These are phyloP conservation scores for Zancudomyces culisetae DNA, from an alignment of 371 early-diverging fungal genomes.

Conservation along the genomic window DNA sequence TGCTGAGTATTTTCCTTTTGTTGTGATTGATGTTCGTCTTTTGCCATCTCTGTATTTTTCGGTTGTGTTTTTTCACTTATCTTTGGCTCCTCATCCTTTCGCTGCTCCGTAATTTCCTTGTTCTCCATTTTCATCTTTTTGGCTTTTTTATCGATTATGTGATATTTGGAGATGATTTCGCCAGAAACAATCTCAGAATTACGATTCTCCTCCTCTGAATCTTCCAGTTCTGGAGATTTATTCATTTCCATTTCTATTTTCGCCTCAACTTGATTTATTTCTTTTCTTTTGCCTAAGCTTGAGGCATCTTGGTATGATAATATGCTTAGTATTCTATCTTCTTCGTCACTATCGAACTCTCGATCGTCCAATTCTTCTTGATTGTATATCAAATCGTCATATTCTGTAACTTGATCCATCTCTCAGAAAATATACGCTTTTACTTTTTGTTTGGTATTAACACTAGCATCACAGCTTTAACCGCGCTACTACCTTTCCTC, in stretches of 20 bases:
- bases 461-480: too few species aligned
- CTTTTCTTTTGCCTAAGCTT: background rate
- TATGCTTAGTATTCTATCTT: conserved; percentile 19
- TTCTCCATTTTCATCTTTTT: too few species aligned
- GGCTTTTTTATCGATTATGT: too few species aligned
- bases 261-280: background rate
- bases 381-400: background rate
- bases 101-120: too few species aligned
- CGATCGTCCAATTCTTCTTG: background rate
- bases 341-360: conserved; percentile 16
- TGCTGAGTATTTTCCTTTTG: background rate
- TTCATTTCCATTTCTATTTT: background rate
- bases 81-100: background rate
- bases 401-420: background rate
- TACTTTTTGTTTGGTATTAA: background rate
- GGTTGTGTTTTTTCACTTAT: background rate
- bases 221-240: too few species aligned
- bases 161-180: too few species aligned
- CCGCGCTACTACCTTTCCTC: too few species aligned
- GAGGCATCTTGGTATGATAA: conserved; percentile 12
- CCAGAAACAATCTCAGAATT: too few species aligned
- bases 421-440: background rate
- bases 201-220: too few species aligned
- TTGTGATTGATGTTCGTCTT: too few species aligned
- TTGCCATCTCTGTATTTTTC: background rate